A percentile compares a stretch with the other conserved stretches of the same genome.
Conservation (phyloP, 108 stramenopile genomes). For the Cyclotella cryptica region DNA sequence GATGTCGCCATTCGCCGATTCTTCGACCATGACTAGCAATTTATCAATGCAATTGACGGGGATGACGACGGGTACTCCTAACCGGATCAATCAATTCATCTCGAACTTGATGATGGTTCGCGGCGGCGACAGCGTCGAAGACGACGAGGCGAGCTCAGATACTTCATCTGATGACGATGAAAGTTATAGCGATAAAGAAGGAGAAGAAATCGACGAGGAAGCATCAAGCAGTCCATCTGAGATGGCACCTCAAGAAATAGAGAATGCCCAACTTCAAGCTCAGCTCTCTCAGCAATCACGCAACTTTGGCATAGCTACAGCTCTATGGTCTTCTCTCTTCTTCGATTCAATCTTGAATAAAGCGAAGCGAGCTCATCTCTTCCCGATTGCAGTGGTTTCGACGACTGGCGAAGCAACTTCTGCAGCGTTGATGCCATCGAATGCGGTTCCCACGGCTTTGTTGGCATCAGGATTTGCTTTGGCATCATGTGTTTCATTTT, state of each 20-base stretch:
- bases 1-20: too few relatives aligned
- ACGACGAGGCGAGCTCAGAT: neutral
- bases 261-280: neutral
- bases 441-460: constrained; percentile 23
- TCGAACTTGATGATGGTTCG: constrained; percentile 13
- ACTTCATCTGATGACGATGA: neutral
- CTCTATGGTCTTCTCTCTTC: constrained; percentile 43
- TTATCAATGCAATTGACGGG: too few relatives aligned
- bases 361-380: constrained; percentile 32
- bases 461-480: constrained; percentile 43
- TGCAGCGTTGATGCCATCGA: neutral
- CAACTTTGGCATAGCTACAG: constrained; percentile 43
- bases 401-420: neutral
- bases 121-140: neutral
- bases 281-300: constrained; percentile 24
- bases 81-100: neutral
- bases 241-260: constrained; percentile 5
- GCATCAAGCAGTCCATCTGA: neutral
- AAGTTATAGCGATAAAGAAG: constrained; percentile 2
- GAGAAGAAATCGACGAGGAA: neutral
- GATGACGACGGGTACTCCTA: too few relatives aligned
- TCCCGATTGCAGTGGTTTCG: neutral
- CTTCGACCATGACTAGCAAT: too few relatives aligned
- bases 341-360: constrained; percentile 44
- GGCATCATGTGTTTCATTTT: constrained; percentile 26